phyloP scores from a whole-genome alignment of 192 early-diverging fungal genomes.

The Coemansia reversa region DNA sequence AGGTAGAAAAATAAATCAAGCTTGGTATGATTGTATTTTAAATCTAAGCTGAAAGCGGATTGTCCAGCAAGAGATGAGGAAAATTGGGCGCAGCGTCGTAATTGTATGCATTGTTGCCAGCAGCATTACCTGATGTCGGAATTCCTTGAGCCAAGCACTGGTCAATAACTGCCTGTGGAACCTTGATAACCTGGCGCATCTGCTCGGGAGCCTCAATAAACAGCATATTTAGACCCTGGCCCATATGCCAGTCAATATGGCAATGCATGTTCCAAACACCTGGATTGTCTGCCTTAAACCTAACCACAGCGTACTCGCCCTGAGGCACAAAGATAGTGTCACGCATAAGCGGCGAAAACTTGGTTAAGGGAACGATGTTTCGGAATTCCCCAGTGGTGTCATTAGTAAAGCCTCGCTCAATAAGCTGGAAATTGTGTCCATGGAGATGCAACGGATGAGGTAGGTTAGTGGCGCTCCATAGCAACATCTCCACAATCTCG shows the following conservation, averaged over 20 bases:
- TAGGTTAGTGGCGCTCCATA: constrained; percentile 67
- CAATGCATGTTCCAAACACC: constrained; percentile 86
- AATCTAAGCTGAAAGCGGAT: too few relatives aligned
- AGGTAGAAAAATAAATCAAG: too few relatives aligned
- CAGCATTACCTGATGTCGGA: constrained; percentile 24
- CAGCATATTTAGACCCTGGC: constrained; percentile 66
- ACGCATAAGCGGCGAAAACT: constrained; percentile 25
- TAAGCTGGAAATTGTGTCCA: constrained; percentile 80
- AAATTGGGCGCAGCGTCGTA: constrained; percentile 22
- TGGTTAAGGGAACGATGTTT: constrained; percentile 30
- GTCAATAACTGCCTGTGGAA: constrained; percentile 26
- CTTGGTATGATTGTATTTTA: too few relatives aligned
- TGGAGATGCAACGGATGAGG: constrained; percentile 80
- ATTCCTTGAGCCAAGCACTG: constrained; percentile 30
- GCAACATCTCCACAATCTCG: constrained; percentile 66
- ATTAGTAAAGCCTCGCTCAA: constrained; percentile 51
- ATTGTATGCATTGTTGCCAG: constrained; percentile 29
- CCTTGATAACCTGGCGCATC: constrained; percentile 15
- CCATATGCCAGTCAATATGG: constrained; percentile 63
- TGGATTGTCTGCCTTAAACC: constrained; percentile 77
- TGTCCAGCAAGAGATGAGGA: neutral
- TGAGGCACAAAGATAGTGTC: constrained; percentile 68
- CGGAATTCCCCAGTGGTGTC: constrained; percentile 42
- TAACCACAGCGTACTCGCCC: constrained; percentile 63
- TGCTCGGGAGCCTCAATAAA: constrained; percentile 45